Conservation (phyloP, 306 rosid genomes). For the Medicago lupulina region DNA sequence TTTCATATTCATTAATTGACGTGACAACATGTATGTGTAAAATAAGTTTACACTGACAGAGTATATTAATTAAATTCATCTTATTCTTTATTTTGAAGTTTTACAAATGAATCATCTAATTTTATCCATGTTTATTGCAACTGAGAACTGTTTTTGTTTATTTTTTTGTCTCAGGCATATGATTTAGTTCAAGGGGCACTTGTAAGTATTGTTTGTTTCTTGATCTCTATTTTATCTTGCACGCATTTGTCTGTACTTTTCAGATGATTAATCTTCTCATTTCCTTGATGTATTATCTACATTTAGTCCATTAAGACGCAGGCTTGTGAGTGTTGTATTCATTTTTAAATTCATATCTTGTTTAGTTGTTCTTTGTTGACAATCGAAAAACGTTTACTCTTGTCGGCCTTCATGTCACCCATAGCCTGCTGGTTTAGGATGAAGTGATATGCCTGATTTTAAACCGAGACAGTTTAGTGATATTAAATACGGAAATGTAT, state of each 20-base stretch:
- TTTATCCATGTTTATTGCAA: conserved; percentile 27
- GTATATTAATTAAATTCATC: not conserved
- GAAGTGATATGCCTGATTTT: not conserved
- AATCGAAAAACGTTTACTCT: not conserved
- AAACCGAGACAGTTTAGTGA: not conserved
- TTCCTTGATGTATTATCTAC: conserved; percentile 24
- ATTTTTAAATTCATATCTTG: conserved; percentile 20
- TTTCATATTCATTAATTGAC: too few species aligned
- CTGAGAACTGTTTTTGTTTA: conserved; percentile 21
- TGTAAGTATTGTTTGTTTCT: conserved; percentile 58
- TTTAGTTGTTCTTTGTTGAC: conserved; percentile 28
- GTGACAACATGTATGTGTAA: too few species aligned
- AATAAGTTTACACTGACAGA: too few species aligned
- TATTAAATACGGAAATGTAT: conserved; percentile 15
- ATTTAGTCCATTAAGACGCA: conserved; percentile 19
- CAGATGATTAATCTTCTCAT: conserved; percentile 1
- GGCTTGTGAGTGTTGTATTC: not conserved
- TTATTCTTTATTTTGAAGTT: not conserved
- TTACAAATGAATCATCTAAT: not conserved
- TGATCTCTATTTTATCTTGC: conserved; percentile 20
- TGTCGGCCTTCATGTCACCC: not conserved
- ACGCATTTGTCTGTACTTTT: conserved; percentile 3
- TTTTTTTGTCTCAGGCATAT: conserved; percentile 64
- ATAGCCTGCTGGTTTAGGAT: not conserved
- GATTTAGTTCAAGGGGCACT: conserved; percentile 93